Base-by-base conservation (phyloP, 805 yeast species). In the Ogataea methylovora region DNA sequence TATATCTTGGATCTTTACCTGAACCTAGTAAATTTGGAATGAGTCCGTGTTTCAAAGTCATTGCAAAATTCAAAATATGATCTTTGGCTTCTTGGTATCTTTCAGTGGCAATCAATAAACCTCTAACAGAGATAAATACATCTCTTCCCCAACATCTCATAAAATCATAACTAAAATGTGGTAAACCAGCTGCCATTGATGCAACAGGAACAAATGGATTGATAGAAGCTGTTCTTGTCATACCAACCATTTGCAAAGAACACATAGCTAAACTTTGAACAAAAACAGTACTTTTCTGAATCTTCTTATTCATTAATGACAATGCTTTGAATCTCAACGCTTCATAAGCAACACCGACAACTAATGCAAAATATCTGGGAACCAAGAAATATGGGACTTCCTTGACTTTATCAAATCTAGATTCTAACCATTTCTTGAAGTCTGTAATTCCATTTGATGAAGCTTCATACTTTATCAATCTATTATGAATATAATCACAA, bases 61-160 rank as follows among this genome's bases (percentile, higher is more conserved):
- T 73, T 0, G 94, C 97, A 64, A 87, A 90, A 8, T 81, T 83
- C 30, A 88, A 59, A 40, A 90, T 85, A 54, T 90, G 98, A 26
- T 60, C 53, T 48, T 71, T 79, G 2, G 97, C 97, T 29, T 79
- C 86, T 1, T 81, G 84, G 50, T 54, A 76, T 36, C 97, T 67
- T 9, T 82, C 88, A 0, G 96, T 73, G 1, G 83, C 79, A 17
- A 87, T 61, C 36, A 87, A 60, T 32, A 90, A 65, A 0, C 98
- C 98, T 40, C 95, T 67, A 28, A 83, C 67, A 0, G 96, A 73
- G 30, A 90, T 81, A 54, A 92, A 92, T 1, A 87, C 94, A 58
- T 90, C 98, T 52, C 98, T 73, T 16, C 98, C 98, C 98, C 98
- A 90, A 54, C 96, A 86, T 56, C 98, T 71, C 95, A 90, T 87